Percentiles rank a stretch among this genome's conserved stretches.
These are phyloP conservation scores for Boletus barrowsii DNA, from an alignment of 768 basidiomycete genomes.

Conservation along the genomic window DNA sequence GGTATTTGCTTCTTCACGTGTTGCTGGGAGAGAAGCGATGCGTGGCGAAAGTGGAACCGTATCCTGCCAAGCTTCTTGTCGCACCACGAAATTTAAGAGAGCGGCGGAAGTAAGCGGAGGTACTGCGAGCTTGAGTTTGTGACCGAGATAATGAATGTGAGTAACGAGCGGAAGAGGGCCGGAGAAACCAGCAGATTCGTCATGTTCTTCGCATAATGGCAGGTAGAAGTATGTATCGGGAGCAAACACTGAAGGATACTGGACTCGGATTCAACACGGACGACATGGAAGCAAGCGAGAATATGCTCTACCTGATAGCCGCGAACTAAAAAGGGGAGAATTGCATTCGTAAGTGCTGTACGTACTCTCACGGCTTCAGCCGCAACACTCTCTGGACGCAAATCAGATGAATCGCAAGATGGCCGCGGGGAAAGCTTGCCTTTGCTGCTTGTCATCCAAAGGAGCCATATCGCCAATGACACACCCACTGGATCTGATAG, in stretches of 20 bases:
- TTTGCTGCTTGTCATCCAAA: conserved; percentile 44
- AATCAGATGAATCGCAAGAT: conserved; percentile 11
- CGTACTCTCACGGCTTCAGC: conserved; percentile 29
- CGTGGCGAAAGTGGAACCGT: conserved; percentile 20
- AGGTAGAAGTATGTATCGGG: conserved; percentile 44
- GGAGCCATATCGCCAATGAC: conserved; percentile 43
- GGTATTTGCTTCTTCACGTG: conserved; percentile 34
- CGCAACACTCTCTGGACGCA: conserved; percentile 31
- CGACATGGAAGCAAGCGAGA: background rate
- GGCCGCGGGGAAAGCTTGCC: conserved; percentile 27
- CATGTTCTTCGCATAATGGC: conserved; percentile 33
- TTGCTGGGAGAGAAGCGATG: conserved; percentile 30
- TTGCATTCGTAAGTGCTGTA: conserved; percentile 26
- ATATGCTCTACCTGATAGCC: conserved; percentile 38
- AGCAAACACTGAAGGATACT: conserved; percentile 43
- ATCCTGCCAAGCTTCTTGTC: conserved; percentile 38
- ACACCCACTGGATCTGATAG: conserved; percentile 33
- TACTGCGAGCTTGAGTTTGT: conserved; percentile 37
- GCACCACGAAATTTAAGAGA: conserved; percentile 35
- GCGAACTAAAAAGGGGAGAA: conserved; percentile 40
- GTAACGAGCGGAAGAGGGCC: conserved; percentile 32
- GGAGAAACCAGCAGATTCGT: conserved; percentile 25
- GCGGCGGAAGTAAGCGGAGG: conserved; percentile 43
- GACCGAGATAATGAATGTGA: conserved; percentile 40
- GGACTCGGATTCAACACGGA: conserved; percentile 2